phyloP scores from a whole-genome alignment of 2,329 filamentous ascomycete genomes.

The Aspergillus floridensis region DNA sequence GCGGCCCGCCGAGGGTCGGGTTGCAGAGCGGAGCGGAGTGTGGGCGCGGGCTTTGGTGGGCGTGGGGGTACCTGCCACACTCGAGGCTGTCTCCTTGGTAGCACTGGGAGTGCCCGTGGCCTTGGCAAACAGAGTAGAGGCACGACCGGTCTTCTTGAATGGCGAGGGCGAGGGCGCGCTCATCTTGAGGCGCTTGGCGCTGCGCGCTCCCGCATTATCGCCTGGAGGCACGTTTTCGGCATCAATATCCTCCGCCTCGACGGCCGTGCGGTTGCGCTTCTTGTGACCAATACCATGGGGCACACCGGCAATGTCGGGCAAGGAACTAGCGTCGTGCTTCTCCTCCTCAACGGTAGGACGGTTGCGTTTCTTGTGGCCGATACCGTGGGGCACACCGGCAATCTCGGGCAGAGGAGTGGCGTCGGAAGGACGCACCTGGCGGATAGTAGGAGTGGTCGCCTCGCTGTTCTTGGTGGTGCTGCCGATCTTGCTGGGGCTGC shows the following conservation, averaged over 20 bases:
- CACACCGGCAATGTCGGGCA: constrained; percentile 23
- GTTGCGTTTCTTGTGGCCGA: constrained; percentile 37
- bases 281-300: constrained; percentile 43
- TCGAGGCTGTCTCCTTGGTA: constrained; percentile 10
- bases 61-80: constrained; percentile 20
- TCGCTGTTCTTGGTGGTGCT: constrained; percentile 12
- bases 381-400: constrained; percentile 39
- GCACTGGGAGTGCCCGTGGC: not conserved
- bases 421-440: constrained; percentile 39
- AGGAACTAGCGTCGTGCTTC: constrained; percentile 9
- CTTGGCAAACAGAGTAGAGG: not conserved
- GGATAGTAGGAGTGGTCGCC: constrained; percentile 36
- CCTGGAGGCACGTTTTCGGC: constrained; percentile 33
- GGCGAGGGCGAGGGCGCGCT: constrained; percentile 28
- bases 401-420: constrained; percentile 27
- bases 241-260: constrained; percentile 29
- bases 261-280: constrained; percentile 37
- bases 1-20: not conserved
- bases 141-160: constrained; percentile 8
- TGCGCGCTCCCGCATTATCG: constrained; percentile 25
- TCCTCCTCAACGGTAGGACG: constrained; percentile 25
- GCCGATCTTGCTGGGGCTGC: not conserved
- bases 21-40: constrained; percentile 29
- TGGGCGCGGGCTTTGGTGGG: constrained; percentile 36
- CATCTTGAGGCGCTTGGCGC: constrained; percentile 37